Percentiles rank a stretch among this genome's conserved stretches.
These are phyloP conservation scores for Tolypocladium tropicale DNA, from an alignment of 2,329 filamentous ascomycete genomes.

Conservation along the genomic window DNA sequence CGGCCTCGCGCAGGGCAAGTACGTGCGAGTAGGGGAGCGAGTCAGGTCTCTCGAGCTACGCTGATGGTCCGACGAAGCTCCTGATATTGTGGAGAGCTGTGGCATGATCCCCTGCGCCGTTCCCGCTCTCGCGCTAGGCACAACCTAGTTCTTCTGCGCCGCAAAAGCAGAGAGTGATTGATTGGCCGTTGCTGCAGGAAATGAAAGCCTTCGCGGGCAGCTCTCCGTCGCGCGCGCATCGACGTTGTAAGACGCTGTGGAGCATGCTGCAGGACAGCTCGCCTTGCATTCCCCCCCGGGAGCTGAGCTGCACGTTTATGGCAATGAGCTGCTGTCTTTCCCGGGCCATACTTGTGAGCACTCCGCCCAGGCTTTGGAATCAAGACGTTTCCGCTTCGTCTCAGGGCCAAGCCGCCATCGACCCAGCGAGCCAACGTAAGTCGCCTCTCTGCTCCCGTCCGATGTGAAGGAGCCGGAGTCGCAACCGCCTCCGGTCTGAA, in stretches of 20 bases:
- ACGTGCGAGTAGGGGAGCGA: neutral
- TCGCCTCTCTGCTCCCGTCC: too few species aligned
- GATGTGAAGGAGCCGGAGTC: too few species aligned
- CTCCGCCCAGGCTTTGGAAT: neutral
- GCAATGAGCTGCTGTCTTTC: neutral
- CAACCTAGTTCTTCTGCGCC: neutral
- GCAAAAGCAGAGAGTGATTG: neutral
- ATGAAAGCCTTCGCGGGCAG: neutral
- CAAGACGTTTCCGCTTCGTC: neutral
- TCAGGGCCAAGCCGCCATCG: too few species aligned
- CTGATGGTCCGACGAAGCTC: neutral
- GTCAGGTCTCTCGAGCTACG: neutral
- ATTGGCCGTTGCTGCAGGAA: neutral
- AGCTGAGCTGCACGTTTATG: too few species aligned
- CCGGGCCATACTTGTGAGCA: too few species aligned
- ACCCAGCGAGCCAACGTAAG: too few species aligned
- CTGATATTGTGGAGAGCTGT: neutral
- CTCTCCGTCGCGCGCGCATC: too few species aligned
- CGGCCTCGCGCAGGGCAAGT: too few species aligned
- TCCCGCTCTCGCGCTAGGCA: neutral
- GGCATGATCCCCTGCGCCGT: neutral
- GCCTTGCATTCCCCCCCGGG: neutral
- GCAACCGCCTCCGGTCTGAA: neutral
- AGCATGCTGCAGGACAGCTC: neutral
- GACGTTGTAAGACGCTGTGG: neutral